Evolutionary conservation across 2,329 filamentous ascomycete genomes (phyloP), one percentile per base, ranked within the genome.

Genomic region (Cytospora leucostoma): DNA sequence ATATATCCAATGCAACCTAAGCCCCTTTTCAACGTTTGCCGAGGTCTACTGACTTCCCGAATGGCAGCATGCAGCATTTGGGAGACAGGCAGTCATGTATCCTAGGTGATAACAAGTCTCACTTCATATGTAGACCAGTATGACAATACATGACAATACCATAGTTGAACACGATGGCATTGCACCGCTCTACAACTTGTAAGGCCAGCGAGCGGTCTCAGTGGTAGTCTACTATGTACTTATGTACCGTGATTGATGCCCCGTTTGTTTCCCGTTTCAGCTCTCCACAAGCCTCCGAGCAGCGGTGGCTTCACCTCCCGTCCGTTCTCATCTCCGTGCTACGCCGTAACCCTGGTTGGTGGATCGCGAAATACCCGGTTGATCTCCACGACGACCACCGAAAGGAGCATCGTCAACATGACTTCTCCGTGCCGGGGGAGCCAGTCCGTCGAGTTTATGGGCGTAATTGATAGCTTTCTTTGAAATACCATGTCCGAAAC

Each of bases 321-420:
- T 51, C 59, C 59, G n/a, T 33, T 61, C 37, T 56, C 59, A 62
- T 62, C 33, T 62, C 61, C 47, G 37, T 52, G 54, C 12, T 47
- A 47, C 55, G 47, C 49, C 49, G 19, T 33, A 40, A 37, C 35
- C 44, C 34, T 58, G 61, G 54, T 61, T 62, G 61, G 47, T 57
- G 61, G 55, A 61, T 19, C 61, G 35, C 34, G 11, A 21, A 58
- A 47, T 37, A 32, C 55, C 61, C 54, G 49, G 37, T n/a, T 19
- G 19, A 37, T 13, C n/a, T 21, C 59, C 32, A 27, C 21, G 17
- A 19, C 17, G 17, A 19, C 40, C 17, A 19, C 7, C 17, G 10
- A 32, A 56, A 33, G 54, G 10, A 56, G 37, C 15, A 21, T 17
- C 32, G 33, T 2, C 33, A 27, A 19, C 27, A 52, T 11, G 50